Evolutionary conservation across 305 asterid genomes (phyloP), one percentile per base, ranked within the genome.

Genomic region (Solanum chacoense): DNA sequence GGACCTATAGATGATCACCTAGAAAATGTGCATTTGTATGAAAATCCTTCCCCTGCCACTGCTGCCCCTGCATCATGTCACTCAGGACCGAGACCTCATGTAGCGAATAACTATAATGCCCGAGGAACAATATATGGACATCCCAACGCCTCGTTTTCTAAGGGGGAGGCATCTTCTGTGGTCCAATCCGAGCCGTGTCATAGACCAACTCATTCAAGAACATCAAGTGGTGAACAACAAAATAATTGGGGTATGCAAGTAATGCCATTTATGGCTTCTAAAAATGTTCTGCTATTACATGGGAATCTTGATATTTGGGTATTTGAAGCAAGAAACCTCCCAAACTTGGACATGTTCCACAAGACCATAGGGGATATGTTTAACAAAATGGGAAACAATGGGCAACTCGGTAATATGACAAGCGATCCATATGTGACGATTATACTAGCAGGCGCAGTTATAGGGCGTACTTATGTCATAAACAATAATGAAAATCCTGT

Each of bases 371-470:
- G 91, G 83, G 91, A 87, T 59, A 87, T 89, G 76, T 89, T 89
- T 89, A 59, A 36, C 29, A 81, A 38, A 50, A 81, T 71, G 84
- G 87, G 85, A 14, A 72, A 37, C 18, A 69, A 35, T 18, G 85
- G 75, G 0, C 80, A 88, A 40, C 35, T 79, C 11, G 74, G 71
- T n/a, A 29, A 85, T 65, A 86, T 86, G 78, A 89, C 91, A 36
- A 89, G 91, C 37, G 90, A 89, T 75, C 91, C 91, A 35, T 89
- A 89, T 74, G 90, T 89, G 55, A n/a, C 90, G 3, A 87, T 89
- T 72, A 31, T 76, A 28, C 35, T 89, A n/a, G 35, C 80, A 42
- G 79, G 84, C 45, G 90, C 91, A 14, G 89, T 85, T 26, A 88
- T 89, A 2, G 91, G 91, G n/a, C 86, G 90, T 22, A 89, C 91